Evolutionary conservation across 192 early-diverging fungal species (phyloP).

Genomic region (Mortierella antarctica): DNA sequence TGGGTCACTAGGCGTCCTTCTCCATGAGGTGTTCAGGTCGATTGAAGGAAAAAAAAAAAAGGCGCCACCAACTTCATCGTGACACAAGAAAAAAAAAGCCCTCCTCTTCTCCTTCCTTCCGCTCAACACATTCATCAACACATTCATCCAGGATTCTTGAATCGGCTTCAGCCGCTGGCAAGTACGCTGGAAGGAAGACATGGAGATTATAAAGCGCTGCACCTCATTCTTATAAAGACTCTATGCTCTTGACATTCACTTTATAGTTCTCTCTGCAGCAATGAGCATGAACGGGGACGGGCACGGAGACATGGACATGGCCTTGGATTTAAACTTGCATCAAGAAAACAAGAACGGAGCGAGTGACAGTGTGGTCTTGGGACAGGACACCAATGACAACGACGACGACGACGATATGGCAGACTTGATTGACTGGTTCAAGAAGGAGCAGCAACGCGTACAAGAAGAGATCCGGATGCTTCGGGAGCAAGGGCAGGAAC

Average conservation of each 20-base stretch:
- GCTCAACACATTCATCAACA: background rate
- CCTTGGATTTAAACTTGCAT: background rate
- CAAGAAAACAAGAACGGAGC: background rate
- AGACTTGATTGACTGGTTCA: conserved; percentile 17
- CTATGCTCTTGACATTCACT: too few species aligned
- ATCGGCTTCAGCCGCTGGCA: too few species aligned
- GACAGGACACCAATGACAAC: background rate
- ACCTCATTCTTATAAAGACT: too few species aligned
- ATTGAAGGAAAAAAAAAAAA: conserved; percentile 3
- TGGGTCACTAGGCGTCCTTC: background rate
- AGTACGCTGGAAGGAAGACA: too few species aligned
- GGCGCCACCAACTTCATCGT: background rate
- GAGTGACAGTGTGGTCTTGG: background rate
- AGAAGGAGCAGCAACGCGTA: conserved; percentile 9
- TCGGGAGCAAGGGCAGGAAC: background rate
- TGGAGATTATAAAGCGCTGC: too few species aligned
- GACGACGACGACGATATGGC: background rate
- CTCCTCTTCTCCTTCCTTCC: too few species aligned
- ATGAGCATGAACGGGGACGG: too few species aligned
- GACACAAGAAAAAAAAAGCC: background rate
- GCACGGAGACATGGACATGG: background rate
- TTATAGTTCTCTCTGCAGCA: too few species aligned
- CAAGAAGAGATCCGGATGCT: background rate
- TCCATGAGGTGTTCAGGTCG: too few species aligned
- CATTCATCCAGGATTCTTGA: background rate